phyloP scores from a whole-genome alignment of 2,329 filamentous ascomycete genomes.

The Tympanopsis confertula region DNA sequence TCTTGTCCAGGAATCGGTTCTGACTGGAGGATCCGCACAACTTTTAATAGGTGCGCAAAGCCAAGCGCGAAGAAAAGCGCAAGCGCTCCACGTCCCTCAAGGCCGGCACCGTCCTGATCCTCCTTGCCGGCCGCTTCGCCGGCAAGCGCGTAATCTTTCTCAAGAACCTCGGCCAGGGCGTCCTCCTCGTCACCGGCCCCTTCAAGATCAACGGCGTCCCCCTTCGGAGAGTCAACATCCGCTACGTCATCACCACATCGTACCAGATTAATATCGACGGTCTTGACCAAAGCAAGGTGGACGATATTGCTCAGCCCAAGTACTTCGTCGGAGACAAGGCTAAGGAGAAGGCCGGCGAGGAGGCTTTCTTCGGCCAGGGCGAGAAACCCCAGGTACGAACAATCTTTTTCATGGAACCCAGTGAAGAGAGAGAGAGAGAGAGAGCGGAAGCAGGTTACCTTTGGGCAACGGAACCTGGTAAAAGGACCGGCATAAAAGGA shows the following conservation, averaged over 20 bases:
- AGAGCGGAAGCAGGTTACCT: not conserved
- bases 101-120: conserved; percentile 93
- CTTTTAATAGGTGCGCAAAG: no score
- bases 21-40: no score
- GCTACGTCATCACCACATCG: conserved; percentile 87
- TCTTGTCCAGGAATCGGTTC: no score
- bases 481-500: no score
- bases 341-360: conserved; percentile 91
- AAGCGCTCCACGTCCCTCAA: conserved; percentile 76
- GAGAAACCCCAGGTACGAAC: conserved; percentile 85
- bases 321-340: conserved; percentile 97
- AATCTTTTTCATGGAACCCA: conserved; percentile 5
- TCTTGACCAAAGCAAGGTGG: conserved; percentile 82
- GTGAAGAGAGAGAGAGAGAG: conserved; percentile 2
- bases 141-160: conserved; percentile 99
- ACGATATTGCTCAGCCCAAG: conserved; percentile 62
- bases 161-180: conserved; percentile 93
- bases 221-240: conserved; percentile 83
- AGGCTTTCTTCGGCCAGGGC: conserved; percentile 98
- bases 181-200: conserved; percentile 96
- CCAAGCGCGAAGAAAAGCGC: no score
- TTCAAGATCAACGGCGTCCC: conserved; percentile 99
- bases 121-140: conserved; percentile 97
- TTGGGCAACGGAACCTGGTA: no score
- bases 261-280: conserved; percentile 74